Base-by-base conservation (phyloP, 768 basidiomycete genomes). In the Pleurotus pulmonarius region DNA sequence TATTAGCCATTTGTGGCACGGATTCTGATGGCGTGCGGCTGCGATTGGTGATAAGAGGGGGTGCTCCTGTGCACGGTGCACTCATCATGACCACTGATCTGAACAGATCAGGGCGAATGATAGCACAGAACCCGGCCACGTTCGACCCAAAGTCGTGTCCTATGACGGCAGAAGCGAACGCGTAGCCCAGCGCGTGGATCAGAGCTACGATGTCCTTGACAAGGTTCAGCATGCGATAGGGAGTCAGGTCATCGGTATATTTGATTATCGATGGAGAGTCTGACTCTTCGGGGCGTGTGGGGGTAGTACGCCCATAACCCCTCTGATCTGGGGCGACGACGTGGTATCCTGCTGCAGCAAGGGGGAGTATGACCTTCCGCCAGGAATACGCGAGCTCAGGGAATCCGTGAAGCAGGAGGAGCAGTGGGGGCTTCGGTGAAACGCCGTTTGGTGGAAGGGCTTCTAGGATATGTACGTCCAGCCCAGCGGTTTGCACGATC, bases 351-450 rank as follows among this genome's bases (percentile, higher is more conserved):
- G 73, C 70, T 4, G 68, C 60, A 0, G 80, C 65, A 22, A 87
- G 73, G 0, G 82, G 82, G 0, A 68, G 61, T 29, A 87, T 73
- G 37, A 86, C 57, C 58, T 83, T 83, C 12, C 86, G 74, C 83
- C 83, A 87, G 6, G 83, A 86, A 63, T 81, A 84, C 2, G 84
- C 78, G 5, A 87, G 73, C 62, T 87, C 85, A 8, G 85, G 85
- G 64, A 87, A 87, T 41, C 85, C 86, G 59, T 87, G 85, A 1
- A 87, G 65, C 20, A 88, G 78, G 26, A 87, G 54, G 46, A 86
- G 61, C 12, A 87, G 73, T 1, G 79, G 82, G 4, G 70, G 67
- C 18, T 68, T 63, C 38, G 60, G 46, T 4, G 55, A 40, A 61
- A 54, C 24, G 54, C 15, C 12, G 49, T 52, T 37, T 34, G 60